These are phyloP conservation scores for Talaromyces pinophilus DNA, from an alignment of 2,329 filamentous ascomycete species.

Conservation along the genomic window DNA sequence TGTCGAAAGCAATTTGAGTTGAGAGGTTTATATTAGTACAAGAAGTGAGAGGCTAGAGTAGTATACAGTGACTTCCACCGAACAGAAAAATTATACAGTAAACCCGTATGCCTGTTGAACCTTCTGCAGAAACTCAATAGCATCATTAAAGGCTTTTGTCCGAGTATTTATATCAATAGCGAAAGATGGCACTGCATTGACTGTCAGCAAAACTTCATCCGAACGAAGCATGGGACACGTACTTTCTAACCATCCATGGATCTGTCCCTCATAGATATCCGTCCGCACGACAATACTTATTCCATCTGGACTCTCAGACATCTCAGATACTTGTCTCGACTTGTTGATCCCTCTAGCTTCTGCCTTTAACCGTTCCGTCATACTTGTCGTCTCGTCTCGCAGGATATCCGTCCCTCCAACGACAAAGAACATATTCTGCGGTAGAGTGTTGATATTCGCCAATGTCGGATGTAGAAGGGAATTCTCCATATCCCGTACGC, in stretches of 20 bases:
- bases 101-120: conserved; percentile 8
- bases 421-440: neutral
- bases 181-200: conserved; percentile 2
- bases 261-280: conserved; percentile 7
- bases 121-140: neutral
- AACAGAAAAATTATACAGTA: neutral
- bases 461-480: neutral
- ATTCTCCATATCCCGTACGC: neutral
- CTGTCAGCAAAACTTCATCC: neutral
- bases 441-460: neutral
- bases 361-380: neutral
- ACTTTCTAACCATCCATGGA: conserved; percentile 12
- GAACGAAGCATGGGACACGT: neutral
- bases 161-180: conserved; percentile 1
- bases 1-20: neutral
- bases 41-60: neutral
- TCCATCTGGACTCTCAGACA: neutral
- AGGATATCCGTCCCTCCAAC: neutral
- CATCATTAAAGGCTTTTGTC: neutral
- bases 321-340: neutral
- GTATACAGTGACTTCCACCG: neutral
- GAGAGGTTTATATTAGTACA: neutral
- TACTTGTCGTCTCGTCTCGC: neutral
- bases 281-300: neutral
- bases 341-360: neutral